Base-by-base conservation (phyloP, 2,329 filamentous ascomycete species). In the Fusarium armeniacum region DNA sequence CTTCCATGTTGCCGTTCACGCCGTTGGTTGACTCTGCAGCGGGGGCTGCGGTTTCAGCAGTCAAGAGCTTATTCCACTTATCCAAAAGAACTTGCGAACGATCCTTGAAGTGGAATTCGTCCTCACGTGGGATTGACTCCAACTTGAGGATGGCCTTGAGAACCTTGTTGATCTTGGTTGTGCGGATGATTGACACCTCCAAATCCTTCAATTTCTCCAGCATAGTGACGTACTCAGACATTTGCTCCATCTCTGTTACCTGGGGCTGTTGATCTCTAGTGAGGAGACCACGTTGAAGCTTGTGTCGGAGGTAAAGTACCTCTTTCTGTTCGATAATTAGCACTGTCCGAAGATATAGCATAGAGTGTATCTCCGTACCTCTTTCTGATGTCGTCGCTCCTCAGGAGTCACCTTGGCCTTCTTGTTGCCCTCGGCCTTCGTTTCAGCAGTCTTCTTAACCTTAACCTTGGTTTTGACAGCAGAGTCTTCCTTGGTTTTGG, bases 131-230 rank as follows among this genome's bases (percentile, higher is more conserved):
- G 72, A 99, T 97, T 5, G 86, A 86, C 44, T 90, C 87, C 11
- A 99, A 85, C 83, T 97, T 98, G 75, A 98, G 84, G 71, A 99
- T 96, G 6, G 91, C 94, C 83, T 97, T 97, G 60, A 99, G 86
- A 13, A 99, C 95, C 83, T 99, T 99, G 88, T 98, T 95, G 81
- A 99, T 98, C 86, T 98, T 99, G 67, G 96, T 99, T 16, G 84
- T 85, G 69, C 93, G 90, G 75, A 98, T 97, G 74, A 98, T 96
- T 71, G 90, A 89, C 32, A 92, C 93, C 78, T 98, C 95, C 6
- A 98, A 87, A 70, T 97, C 92, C 2, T 88, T 83, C 79, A 85
- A 91, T 10, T 85, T 87, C 81, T 99, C 96, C 8, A 99, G 87
- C 79, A 97, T 93, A 32, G 85, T 87, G 60, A 97, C 85, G 75